phyloP scores from a whole-genome alignment of 1,139 yeast species.

The Sugiyamaella pinicola region DNA sequence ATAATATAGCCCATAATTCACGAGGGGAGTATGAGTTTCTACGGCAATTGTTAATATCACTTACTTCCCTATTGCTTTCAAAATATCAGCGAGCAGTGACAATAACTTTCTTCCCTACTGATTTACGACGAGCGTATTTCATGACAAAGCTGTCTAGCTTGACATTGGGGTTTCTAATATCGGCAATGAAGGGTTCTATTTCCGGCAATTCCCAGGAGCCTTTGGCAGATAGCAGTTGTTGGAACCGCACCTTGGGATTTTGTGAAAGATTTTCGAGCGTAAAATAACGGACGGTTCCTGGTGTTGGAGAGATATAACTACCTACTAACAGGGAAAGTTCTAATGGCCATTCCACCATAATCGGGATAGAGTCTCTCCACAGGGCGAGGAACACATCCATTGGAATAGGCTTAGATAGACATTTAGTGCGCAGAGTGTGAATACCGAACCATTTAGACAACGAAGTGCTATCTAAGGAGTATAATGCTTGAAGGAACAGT shows the following conservation, averaged over 20 bases:
- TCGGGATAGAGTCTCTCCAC: conserved; percentile 36
- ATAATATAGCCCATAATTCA: no score
- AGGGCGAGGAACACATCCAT: conserved; percentile 24
- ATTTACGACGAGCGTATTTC: conserved; percentile 73
- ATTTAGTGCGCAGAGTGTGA: conserved; percentile 49
- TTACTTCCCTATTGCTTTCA: no score
- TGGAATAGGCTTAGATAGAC: conserved; percentile 34
- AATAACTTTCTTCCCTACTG: conserved; percentile 52
- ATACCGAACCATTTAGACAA: conserved; percentile 65
- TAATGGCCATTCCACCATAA: conserved; percentile 49
- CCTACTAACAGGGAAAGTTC: conserved; percentile 59
- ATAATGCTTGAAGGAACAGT: conserved; percentile 24
- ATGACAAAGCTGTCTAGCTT: conserved; percentile 71
- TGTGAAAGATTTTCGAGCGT: conserved; percentile 51
- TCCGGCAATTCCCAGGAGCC: conserved; percentile 73
- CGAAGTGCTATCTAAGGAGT: conserved; percentile 45
- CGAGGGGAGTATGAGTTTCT: no score
- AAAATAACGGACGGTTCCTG: conserved; percentile 54
- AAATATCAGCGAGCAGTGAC: conserved; percentile 41
- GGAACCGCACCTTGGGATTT: conserved; percentile 59
- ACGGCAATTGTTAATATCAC: no score
- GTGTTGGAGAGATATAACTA: conserved; percentile 52
- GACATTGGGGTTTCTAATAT: conserved; percentile 52
- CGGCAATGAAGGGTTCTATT: conserved; percentile 66
- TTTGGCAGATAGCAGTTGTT: conserved; percentile 61